These are phyloP conservation scores for Fusarium ramigenum DNA, from an alignment of 2,329 filamentous ascomycete genomes.

Conservation along the genomic window DNA sequence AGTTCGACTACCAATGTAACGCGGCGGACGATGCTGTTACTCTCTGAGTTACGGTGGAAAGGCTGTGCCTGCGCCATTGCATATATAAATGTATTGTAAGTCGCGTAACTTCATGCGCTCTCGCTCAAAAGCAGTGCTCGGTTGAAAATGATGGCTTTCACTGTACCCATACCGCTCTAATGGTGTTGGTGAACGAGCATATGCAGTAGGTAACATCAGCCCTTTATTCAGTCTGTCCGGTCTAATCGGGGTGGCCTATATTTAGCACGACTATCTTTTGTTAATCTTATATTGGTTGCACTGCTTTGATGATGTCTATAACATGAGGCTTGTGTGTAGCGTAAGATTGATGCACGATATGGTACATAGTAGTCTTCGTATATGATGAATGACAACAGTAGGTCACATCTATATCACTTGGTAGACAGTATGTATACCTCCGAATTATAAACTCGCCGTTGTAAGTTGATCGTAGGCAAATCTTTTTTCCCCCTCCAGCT, in stretches of 20 bases:
- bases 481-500: no score
- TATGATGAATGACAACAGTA: neutral
- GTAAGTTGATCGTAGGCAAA: neutral
- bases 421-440: neutral
- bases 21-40: neutral
- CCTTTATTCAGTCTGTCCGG: neutral
- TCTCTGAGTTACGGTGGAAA: neutral
- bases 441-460: neutral
- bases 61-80: neutral
- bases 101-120: neutral
- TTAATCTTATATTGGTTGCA: conserved; percentile 9
- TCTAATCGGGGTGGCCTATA: conserved; percentile 10
- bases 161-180: neutral
- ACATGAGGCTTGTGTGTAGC: conserved; percentile 1
- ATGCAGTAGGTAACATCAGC: neutral
- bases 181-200: conserved; percentile 2
- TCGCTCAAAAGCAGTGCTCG: neutral
- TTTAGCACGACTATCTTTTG: conserved; percentile 13
- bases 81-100: conserved; percentile 6
- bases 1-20: neutral
- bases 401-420: neutral
- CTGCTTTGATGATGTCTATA: conserved; percentile 1
- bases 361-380: neutral
- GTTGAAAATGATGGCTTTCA: neutral
- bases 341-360: neutral